Base-by-base conservation (phyloP, 768 basidiomycete species). In the Termitomyces sp. region DNA sequence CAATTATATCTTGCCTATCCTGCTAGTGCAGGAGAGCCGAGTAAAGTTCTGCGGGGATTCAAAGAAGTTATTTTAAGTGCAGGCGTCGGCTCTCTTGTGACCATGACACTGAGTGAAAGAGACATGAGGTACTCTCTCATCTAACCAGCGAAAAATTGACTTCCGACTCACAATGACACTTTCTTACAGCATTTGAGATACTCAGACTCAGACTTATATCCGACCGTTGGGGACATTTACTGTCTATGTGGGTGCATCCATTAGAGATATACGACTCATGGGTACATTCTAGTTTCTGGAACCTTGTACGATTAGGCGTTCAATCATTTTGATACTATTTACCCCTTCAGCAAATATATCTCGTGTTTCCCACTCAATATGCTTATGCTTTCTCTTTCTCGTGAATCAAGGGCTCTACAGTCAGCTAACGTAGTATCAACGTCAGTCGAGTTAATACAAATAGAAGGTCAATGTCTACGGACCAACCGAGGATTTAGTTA, bases 1-100 rank as follows among this genome's bases (percentile, higher is more conserved):
- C 83, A 84, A 57, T 60, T 84, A 30, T 85, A 85, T 59, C 70
- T 85, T 18, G 75, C 71, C 18, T 83, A 75, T 63, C 83, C 83
- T 1, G 48, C 69, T 2, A 63, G 68, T n/a, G 78, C 80, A 18
- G 77, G 77, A 2, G 81, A 83, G 61, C 82, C 82, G 8, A 71
- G 73, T 60, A 78, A 72, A 61, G 78, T 83, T 16, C 67, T 85
- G 23, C 69, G 80, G 62, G 82, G 82, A 14, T 84, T 84, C 57
- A 78, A 82, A 5, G 77, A 81, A 51, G 75, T 83, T 13, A 56
- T 63, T 23, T 62, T 84, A n/a, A 69, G 62, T 18, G 66, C 65
- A 18, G 76, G 80, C 0, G 72, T 70, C 32, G 77, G 70, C 35
- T 61, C 69, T 55, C 57, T 56, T 1, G 77, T 82, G 14, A 68